Evolutionary conservation across 2,329 filamentous ascomycete species (phyloP), one percentile per base, ranked within the genome.

Genomic region (Aspergillus fumigatiaffinis): DNA sequence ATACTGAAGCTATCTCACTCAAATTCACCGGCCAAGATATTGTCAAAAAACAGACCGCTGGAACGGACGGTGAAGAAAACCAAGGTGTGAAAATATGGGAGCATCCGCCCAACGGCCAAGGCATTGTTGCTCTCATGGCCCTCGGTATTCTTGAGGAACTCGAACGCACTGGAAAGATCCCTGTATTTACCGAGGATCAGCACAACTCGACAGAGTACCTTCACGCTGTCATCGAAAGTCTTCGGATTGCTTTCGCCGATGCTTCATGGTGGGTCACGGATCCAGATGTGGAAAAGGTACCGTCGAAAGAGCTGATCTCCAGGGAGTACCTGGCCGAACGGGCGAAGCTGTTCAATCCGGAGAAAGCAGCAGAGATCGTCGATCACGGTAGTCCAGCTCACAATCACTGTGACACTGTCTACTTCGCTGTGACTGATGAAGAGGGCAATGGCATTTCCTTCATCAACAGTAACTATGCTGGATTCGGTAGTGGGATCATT

Each of bases 71-170:
- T 35, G 68, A 73, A 41, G 57, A 68, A 8, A 70, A 75, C 60
- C 71, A 77, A 68, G 78, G 74, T 9, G 82, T 97, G 46, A 87
- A 96, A 69, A 79, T 99, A 0, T 97, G 93, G 93, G 94, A 99
- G 70, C 93, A 97, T 71, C 92, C 93, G 38, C 94, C 94, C 8
- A 97, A 97, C 67, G 92, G 94, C 0, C 94, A 97, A 75, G 94
- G 94, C 1, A 92, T 97, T 62, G 90, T 97, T 2, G 94, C 94
- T 0, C 79, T 97, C 32, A 96, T 97, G 88, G 90, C 94, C 0
- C 80, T 99, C 0, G 94, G 94, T 1, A 96, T 97, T 63, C 80
- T 99, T 51, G 87, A 97, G 71, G 87, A 92, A 70, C 82, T 97
- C 1, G 91, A 96, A 74, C 84, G 86, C 58, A 79, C 82, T 17